These are phyloP conservation scores for Rhizoctonia solani DNA, from an alignment of 1,284 basidiomycete species.

Conservation along the genomic window DNA sequence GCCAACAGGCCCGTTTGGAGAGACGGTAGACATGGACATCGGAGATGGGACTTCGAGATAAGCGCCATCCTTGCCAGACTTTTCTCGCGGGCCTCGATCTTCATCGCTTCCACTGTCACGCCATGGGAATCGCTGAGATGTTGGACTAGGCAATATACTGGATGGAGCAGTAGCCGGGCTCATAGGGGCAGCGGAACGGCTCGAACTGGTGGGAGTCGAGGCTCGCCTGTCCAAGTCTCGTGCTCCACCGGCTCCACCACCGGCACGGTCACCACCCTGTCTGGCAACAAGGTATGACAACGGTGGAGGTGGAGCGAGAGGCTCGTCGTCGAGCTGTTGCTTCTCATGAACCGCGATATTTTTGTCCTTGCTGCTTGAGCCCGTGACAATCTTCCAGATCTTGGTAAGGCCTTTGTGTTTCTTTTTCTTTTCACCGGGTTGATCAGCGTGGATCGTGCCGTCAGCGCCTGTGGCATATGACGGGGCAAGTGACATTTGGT, in stretches of 20 bases:
- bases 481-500: conserved; percentile 27
- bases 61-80: conserved; percentile 14
- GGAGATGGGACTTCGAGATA: conserved; percentile 18
- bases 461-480: conserved; percentile 25
- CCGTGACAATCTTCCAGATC: conserved; percentile 72
- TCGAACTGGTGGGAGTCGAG: conserved; percentile 54
- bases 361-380: conserved; percentile 34
- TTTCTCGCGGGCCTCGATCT: conserved; percentile 35
- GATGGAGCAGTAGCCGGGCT: conserved; percentile 66
- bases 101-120: conserved; percentile 56
- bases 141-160: conserved; percentile 70
- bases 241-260: conserved; percentile 18
- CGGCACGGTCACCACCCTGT: conserved; percentile 52
- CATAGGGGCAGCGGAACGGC: conserved; percentile 55
- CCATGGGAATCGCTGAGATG: conserved; percentile 52
- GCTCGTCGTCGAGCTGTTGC: conserved; percentile 43
- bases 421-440: conserved; percentile 40
- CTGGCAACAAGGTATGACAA: conserved; percentile 80
- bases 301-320: conserved; percentile 82
- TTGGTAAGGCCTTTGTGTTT: conserved; percentile 82
- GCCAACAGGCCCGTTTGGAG: conserved; percentile 2
- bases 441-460: conserved; percentile 21
- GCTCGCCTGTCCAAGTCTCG: conserved; percentile 47
- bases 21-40: conserved; percentile 13
- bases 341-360: conserved; percentile 33